A percentile compares a stretch with the other conserved stretches of the same genome.
Conservation (phyloP, 1,284 basidiomycete species). For the Papiliotrema nemorosa region DNA sequence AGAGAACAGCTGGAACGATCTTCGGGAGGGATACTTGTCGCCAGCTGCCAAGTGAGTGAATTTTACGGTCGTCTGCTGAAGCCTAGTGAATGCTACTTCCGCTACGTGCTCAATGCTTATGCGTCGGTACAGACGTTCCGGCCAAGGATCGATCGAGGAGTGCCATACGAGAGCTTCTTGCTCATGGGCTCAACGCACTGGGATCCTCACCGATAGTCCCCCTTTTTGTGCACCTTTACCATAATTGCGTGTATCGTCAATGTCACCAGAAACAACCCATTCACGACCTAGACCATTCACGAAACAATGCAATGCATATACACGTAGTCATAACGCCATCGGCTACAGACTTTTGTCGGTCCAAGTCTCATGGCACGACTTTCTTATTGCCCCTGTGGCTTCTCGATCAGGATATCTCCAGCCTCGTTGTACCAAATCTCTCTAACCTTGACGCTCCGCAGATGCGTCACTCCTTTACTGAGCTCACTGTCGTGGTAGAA, state of each 20-base stretch:
- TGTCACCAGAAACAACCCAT: too few relatives aligned
- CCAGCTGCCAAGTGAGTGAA: conserved; percentile 34
- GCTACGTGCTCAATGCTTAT: conserved; percentile 23
- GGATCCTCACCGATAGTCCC: conserved; percentile 35
- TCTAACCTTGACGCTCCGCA: conserved; percentile 29
- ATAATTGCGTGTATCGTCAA: too few relatives aligned
- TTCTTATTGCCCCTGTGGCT: too few relatives aligned
- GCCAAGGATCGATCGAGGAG: conserved; percentile 29
- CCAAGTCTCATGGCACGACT: too few relatives aligned
- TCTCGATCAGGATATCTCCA: conserved; percentile 18
- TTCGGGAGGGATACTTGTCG: conserved; percentile 39
- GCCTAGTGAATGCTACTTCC: conserved; percentile 24
- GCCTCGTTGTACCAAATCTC: conserved; percentile 31
- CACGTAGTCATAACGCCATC: too few relatives aligned
- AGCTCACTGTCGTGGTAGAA: conserved; percentile 42
- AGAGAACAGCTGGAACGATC: conserved; percentile 34
- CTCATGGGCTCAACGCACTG: conserved; percentile 37
- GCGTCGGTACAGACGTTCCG: conserved; percentile 30
- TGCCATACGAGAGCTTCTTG: conserved; percentile 39
- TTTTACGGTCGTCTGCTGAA: not conserved
- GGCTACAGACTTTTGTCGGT: too few relatives aligned
- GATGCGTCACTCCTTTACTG: conserved; percentile 33
- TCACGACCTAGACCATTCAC: too few relatives aligned
- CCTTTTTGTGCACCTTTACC: too few relatives aligned
- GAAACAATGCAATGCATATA: too few relatives aligned